Evolutionary conservation across 139 green algal genomes (phyloP), one percentile per base, ranked within the genome.

Genomic region (Volvox africanus): DNA sequence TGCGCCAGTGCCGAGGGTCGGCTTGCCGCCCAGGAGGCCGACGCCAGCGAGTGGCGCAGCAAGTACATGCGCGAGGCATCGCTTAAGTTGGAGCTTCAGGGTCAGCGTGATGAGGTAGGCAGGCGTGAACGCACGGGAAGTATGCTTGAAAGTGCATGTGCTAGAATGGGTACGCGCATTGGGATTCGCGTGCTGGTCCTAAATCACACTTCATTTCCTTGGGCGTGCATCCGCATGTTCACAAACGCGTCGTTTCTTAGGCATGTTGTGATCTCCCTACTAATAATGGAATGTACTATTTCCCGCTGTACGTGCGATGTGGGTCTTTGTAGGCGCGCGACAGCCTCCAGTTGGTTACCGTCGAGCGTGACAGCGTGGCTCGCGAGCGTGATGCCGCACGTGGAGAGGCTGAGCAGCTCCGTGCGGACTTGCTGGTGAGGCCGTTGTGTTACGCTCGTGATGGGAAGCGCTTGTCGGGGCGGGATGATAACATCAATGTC

Each of bases 31-130:
- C 61, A 78, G 44, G 82, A 84, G 73, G 44, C 32, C 62, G 85
- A 91, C 14, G 78, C 77, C 35, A 80, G 5, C n/a, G 85, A 91
- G 22, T 93, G 85, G 84, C 65, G 84, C 28, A 21, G 22, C 35
- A 76, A 71, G 89, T 92, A 91, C 90, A 80, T 62, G 67, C 17
- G 33, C 11, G 91, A 87, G 50, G 69, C 84, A 35, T 61, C 79
- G 17, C 80, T 82, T 13, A 61, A 62, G 37, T 50, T 91, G 87
- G 37, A 67, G 33, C 55, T 90, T 81, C 80, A 90, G 87, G 86
- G 71, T n/a, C 86, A 93, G 81, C 87, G 87, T 1, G 91, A 93
- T 65, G 37, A 86, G 71, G 91, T 90, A 76, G n/a, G 35, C 36
- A 55, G 44, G 44, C 44, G 44, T 55, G 44, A 55, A 55, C 9